Evolutionary conservation across 2,329 filamentous ascomycete species (phyloP).

Genomic region (Hypoxylon sp.): DNA sequence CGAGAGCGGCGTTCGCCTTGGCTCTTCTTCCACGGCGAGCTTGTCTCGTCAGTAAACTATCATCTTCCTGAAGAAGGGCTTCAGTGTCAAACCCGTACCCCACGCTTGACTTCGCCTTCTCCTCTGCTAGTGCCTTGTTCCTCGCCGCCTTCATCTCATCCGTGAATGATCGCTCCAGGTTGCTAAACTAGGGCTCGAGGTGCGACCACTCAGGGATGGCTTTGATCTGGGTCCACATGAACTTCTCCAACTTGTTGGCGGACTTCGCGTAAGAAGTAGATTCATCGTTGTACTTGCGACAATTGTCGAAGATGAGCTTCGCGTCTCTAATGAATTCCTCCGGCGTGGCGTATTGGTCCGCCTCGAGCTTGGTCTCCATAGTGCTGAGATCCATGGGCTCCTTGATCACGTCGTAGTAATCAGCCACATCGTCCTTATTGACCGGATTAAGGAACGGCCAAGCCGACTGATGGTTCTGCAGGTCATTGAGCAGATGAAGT

Average conservation of each 20-base stretch:
- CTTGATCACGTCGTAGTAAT: conserved; percentile 98
- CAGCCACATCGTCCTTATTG: conserved; percentile 95
- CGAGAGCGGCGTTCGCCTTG: not conserved
- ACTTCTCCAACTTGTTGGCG: conserved; percentile 92
- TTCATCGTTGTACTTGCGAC: conserved; percentile 95
- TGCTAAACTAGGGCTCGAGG: conserved; percentile 60
- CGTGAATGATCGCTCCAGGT: conserved; percentile 7
- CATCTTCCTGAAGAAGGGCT: not conserved
- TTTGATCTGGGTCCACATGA: conserved; percentile 93
- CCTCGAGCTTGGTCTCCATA: conserved; percentile 96
- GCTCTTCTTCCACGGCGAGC: not conserved
- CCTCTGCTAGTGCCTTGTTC: not conserved
- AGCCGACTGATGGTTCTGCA: conserved; percentile 91
- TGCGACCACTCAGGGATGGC: conserved; percentile 93
- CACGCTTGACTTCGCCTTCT: not conserved
- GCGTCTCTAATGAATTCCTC: conserved; percentile 95
- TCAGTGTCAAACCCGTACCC: not conserved
- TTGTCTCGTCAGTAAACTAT: not conserved
- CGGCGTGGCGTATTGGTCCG: conserved; percentile 89
- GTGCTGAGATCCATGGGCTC: conserved; percentile 97
- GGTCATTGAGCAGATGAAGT: conserved; percentile 90
- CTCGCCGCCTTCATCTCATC: not conserved
- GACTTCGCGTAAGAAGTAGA: conserved; percentile 95
- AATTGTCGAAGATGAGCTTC: conserved; percentile 92
- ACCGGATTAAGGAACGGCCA: conserved; percentile 97